Percentiles rank a stretch among this genome's conserved stretches.
phyloP scores from a whole-genome alignment of 768 basidiomycete species.

The Suillus subluteus region DNA sequence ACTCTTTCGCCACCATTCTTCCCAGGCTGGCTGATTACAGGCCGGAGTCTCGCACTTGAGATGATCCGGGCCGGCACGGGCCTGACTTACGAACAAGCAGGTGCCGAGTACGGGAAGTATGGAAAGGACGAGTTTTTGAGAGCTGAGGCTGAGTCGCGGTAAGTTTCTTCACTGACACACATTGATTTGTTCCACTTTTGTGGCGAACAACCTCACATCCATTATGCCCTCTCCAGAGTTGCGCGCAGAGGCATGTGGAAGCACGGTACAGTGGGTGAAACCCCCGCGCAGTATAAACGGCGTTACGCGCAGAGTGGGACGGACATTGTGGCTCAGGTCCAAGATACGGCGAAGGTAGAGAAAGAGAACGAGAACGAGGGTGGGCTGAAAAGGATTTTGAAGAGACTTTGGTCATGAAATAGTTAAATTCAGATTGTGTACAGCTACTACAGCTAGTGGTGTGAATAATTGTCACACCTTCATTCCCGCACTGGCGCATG shows the following conservation, averaged over 20 bases:
- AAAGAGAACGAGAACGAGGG: not conserved
- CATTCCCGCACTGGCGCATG: not conserved
- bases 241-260: constrained; percentile 79
- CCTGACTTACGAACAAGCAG: constrained; percentile 73
- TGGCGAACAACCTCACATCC: not conserved
- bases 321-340: not conserved
- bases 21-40: constrained; percentile 47
- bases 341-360: not conserved
- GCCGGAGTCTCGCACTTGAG: constrained; percentile 55
- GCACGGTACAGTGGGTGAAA: constrained; percentile 55
- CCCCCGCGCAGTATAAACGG: constrained; percentile 82
- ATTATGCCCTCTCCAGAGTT: constrained; percentile 40
- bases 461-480: not conserved
- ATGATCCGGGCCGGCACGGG: constrained; percentile 85
- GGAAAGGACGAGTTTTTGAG: constrained; percentile 66
- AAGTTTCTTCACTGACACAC: constrained; percentile 23
- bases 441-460: not conserved
- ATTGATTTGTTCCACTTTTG: not conserved
- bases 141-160: constrained; percentile 73
- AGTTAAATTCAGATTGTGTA: not conserved
- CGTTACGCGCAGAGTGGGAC: constrained; percentile 44
- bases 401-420: not conserved
- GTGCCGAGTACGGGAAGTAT: constrained; percentile 77
- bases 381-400: constrained; percentile 10
- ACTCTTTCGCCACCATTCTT: constrained; percentile 55